Evolutionary conservation across 1,284 basidiomycete genomes (phyloP), one percentile per base, ranked within the genome.

Genomic region (Boletus smithii): DNA sequence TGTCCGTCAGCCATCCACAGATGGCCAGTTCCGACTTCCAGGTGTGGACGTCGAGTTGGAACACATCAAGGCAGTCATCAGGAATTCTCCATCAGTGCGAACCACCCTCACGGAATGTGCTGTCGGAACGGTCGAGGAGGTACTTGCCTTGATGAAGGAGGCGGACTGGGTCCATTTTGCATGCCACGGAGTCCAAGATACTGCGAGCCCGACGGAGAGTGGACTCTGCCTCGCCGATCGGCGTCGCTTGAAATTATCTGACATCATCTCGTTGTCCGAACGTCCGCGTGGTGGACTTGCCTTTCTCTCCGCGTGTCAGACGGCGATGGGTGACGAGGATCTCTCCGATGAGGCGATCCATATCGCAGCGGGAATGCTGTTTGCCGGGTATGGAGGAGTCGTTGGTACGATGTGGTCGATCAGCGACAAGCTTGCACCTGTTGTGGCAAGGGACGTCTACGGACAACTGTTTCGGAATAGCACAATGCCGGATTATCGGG

Each of bases 151-250:
- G 31, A 46, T 52, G 48, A 43, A 46, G 22, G 30, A 34, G 6
- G 22, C 37, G 0, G 23, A 44, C 14, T 53, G 51, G 44, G 44
- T 45, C 11, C 48, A 51, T 10, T 51, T 51, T 22, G 39, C 48
- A 4, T 51, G 48, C 13, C 50, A 51, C 10, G 50, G 50, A 3
- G 13, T 38, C 18, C 48, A 52, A 26, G 50, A 50, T 8, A 1
- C 24, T 7, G 3, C 7, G 3, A 22, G 8, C 6, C 34, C 34
- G 5, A 35, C 20, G 0, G 20, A 35, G 13, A 35, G 34, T n/a
- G 34, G 34, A 3, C 34, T 35, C 17, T 35, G 34, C 8, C 20
- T 35, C 7, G 34, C 34, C 10, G 20, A 35, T 8, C 3, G 13
- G 17, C 13, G 34, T 3, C 34, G 20, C 3, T 8, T 35, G 20